Evolutionary conservation across 202 grass and related monocot genomes (phyloP).

Genomic region (Setaria viridis): DNA sequence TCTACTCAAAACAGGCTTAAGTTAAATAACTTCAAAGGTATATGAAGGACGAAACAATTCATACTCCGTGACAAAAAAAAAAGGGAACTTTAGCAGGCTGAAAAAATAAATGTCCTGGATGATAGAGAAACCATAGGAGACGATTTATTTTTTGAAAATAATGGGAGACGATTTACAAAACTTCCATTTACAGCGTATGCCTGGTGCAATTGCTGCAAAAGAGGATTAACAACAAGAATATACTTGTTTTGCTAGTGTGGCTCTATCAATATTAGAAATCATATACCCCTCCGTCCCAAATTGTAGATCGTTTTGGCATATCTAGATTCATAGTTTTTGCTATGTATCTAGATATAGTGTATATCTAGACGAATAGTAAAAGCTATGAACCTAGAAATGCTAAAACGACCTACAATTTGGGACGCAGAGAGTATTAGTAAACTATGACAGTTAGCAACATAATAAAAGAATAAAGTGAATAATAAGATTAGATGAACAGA

Average conservation of each 20-base stretch:
- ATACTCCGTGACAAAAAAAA: slow-evolving; percentile 18
- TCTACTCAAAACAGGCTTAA: slow-evolving; percentile 92
- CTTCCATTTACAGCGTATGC: background rate
- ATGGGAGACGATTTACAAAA: background rate
- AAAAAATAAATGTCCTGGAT: background rate
- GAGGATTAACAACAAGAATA: background rate
- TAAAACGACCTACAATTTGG: too few relatives aligned
- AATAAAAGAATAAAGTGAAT: slow-evolving; percentile 3
- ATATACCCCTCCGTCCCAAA: background rate
- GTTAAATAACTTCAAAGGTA: slow-evolving; percentile 54
- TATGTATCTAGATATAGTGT: too few relatives aligned
- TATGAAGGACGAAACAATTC: slow-evolving; percentile 22
- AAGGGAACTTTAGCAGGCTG: slow-evolving; percentile 31
- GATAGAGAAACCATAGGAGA: background rate
- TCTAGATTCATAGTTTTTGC: too few relatives aligned
- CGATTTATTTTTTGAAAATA: too few relatives aligned
- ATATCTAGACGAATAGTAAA: too few relatives aligned
- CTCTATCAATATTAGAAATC: slow-evolving; percentile 1
- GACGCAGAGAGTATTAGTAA: background rate
- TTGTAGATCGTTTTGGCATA: too few relatives aligned
- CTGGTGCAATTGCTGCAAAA: background rate
- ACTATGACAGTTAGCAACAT: slow-evolving; percentile 8
- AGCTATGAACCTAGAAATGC: too few relatives aligned
- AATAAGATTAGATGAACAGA: slow-evolving; percentile 9
- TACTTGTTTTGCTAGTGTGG: slow-evolving; percentile 11